Evolutionary conservation across 495 filamentous ascomycete species (phyloP).

Genomic region (Halenospora varia): DNA sequence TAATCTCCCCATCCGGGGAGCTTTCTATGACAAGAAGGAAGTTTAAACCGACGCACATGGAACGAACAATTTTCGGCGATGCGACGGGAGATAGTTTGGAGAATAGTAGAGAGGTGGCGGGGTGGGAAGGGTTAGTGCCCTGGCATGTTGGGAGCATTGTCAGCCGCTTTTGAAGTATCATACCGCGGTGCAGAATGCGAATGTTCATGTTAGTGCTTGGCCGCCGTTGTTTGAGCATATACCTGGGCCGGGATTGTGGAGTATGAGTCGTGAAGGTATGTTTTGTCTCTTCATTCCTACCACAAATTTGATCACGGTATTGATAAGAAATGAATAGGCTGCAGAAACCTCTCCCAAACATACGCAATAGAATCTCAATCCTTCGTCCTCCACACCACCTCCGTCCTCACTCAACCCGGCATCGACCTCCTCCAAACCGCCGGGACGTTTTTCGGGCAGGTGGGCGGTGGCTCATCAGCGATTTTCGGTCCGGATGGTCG

Average conservation of each 20-base stretch:
- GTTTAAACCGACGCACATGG: constrained; percentile 60
- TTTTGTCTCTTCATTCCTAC: not conserved
- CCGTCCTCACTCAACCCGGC: too few relatives aligned
- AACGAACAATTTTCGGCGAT: constrained; percentile 59
- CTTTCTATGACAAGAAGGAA: constrained; percentile 45
- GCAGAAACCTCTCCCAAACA: too few relatives aligned
- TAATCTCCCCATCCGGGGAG: constrained; percentile 43
- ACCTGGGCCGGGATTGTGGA: constrained; percentile 26
- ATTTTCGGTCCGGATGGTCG: too few relatives aligned
- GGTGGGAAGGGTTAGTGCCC: constrained; percentile 39
- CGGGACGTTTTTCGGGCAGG: too few relatives aligned
- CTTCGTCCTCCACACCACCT: too few relatives aligned
- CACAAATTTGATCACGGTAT: too few relatives aligned
- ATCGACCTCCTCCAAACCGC: too few relatives aligned
- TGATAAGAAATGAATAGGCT: too few relatives aligned
- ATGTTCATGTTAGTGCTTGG: constrained; percentile 59
- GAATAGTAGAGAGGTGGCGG: constrained; percentile 38
- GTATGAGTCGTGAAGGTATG: not conserved
- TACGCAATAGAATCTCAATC: too few relatives aligned
- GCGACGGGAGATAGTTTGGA: constrained; percentile 37
- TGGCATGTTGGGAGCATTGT: constrained; percentile 55
- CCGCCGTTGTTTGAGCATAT: constrained; percentile 33
- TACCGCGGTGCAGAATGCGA: constrained; percentile 42
- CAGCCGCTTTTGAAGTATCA: constrained; percentile 60
- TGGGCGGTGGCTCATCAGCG: too few relatives aligned